Percentiles rank a stretch among this genome's conserved stretches.
Evolutionary conservation across 2,329 filamentous ascomycete species (phyloP).

Genomic region (Metarhizium album): DNA sequence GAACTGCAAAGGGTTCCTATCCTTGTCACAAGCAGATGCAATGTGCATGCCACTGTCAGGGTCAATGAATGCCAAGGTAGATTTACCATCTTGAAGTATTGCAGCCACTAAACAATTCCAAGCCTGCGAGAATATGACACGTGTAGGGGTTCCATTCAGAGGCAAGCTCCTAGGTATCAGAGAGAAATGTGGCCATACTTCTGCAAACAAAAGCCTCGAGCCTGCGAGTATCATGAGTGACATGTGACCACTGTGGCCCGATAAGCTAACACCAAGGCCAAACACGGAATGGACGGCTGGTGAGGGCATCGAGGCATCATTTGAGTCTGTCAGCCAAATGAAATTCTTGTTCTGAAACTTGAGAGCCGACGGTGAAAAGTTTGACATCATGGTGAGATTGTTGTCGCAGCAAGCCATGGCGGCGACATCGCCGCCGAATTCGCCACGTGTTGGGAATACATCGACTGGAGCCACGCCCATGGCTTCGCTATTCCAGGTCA

Average conservation of each 20-base stretch:
- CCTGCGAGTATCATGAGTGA: constrained; percentile 40
- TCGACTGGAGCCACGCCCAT: constrained; percentile 26
- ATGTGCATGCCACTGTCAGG: constrained; percentile 41
- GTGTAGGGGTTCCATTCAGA: constrained; percentile 36
- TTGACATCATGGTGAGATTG: constrained; percentile 31
- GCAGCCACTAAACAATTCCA: constrained; percentile 46
- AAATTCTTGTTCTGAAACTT: constrained; percentile 30
- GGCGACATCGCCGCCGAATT: constrained; percentile 15
- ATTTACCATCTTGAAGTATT: constrained; percentile 28
- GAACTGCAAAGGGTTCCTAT: constrained; percentile 31
- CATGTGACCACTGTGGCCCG: constrained; percentile 25
- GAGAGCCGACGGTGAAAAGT: constrained; percentile 18
- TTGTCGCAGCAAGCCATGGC: constrained; percentile 40
- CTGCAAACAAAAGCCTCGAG: constrained; percentile 39
- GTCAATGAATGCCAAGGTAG: constrained; percentile 47
- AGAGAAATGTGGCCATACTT: constrained; percentile 34
- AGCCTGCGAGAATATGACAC: constrained; percentile 43
- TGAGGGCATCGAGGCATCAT: constrained; percentile 32
- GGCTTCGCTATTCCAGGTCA: constrained; percentile 20
- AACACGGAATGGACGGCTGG: constrained; percentile 38
- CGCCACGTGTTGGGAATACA: constrained; percentile 18
- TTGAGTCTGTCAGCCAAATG: constrained; percentile 42
- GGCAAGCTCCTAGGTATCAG: constrained; percentile 39
- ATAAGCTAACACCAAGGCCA: constrained; percentile 29
- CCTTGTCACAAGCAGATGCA: constrained; percentile 33